phyloP scores from a whole-genome alignment of 1,284 basidiomycete species.

The Ganoderma multipileum region DNA sequence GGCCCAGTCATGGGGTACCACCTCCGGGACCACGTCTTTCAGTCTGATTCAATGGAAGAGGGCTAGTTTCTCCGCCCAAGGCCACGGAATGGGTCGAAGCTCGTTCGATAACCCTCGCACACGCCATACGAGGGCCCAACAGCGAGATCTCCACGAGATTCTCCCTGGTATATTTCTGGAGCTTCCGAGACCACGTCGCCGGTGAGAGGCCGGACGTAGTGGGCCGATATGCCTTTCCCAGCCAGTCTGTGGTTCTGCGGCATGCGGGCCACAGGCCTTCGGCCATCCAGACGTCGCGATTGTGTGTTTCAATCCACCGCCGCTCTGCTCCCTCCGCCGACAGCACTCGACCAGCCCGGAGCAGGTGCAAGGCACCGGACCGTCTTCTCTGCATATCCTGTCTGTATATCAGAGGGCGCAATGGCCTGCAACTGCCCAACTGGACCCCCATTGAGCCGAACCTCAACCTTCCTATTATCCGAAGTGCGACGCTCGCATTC shows the following conservation, averaged over 20 bases:
- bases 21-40: background rate
- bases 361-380: constrained; percentile 33
- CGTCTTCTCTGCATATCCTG: constrained; percentile 24
- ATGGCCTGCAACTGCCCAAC: constrained; percentile 23
- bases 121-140: constrained; percentile 25
- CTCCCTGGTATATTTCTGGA: constrained; percentile 24
- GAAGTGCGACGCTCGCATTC: constrained; percentile 33
- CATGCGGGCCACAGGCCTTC: constrained; percentile 20
- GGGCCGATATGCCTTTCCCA: constrained; percentile 26
- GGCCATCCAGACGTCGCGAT: constrained; percentile 15
- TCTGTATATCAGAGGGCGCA: constrained; percentile 35
- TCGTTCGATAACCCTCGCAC: constrained; percentile 31
- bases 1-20: constrained; percentile 19
- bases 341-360: constrained; percentile 13
- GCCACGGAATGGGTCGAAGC: constrained; percentile 36
- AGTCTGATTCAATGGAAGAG: constrained; percentile 21
- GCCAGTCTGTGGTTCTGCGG: constrained; percentile 18
- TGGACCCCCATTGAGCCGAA: constrained; percentile 38
- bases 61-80: constrained; percentile 38
- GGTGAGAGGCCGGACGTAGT: constrained; percentile 17
- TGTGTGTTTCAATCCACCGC: constrained; percentile 14
- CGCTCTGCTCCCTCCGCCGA: constrained; percentile 20
- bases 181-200: constrained; percentile 15
- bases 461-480: constrained; percentile 40
- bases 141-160: constrained; percentile 34